Evolutionary conservation across 352 stramenopile genomes (phyloP).

Genomic region (Globisporangium paddicum): DNA sequence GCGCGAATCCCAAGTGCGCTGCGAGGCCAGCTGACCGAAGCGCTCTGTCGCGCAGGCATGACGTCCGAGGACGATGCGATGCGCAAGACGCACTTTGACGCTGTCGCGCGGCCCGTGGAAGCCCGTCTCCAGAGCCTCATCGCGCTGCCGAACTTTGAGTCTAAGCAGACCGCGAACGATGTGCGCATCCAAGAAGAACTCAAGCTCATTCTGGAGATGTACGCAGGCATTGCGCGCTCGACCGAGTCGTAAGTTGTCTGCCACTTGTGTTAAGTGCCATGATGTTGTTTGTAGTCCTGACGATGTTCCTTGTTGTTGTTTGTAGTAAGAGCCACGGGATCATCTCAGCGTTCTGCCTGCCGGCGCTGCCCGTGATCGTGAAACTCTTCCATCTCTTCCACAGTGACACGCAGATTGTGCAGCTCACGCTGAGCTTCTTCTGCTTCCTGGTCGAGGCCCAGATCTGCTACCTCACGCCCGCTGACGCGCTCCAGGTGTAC

Average conservation of each 20-base stretch:
- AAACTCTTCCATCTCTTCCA: slow-evolving; percentile 78
- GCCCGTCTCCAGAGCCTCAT: slow-evolving; percentile 51
- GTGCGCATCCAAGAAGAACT: slow-evolving; percentile 67
- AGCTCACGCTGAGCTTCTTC: slow-evolving; percentile 73
- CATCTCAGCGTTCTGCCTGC: slow-evolving; percentile 65
- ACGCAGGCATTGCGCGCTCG: slow-evolving; percentile 68
- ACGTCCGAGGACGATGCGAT: slow-evolving; percentile 39
- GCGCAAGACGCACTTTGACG: slow-evolving; percentile 46
- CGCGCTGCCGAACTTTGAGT: slow-evolving; percentile 45
- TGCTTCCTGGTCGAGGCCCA: slow-evolving; percentile 77
- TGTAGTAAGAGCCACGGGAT: slow-evolving; percentile 41
- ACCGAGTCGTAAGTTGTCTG: slow-evolving; percentile 52
- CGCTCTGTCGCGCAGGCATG: slow-evolving; percentile 72
- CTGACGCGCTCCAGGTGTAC: slow-evolving; percentile 71
- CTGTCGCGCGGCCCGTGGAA: slow-evolving; percentile 44
- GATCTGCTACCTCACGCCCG: slow-evolving; percentile 65
- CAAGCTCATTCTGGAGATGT: slow-evolving; percentile 75
- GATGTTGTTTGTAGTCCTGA: neutral
- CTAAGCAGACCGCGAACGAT: slow-evolving; percentile 58
- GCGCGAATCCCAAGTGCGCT: slow-evolving; percentile 52
- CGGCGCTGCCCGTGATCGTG: slow-evolving; percentile 66
- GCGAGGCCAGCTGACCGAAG: slow-evolving; percentile 61
- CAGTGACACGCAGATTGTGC: slow-evolving; percentile 62
- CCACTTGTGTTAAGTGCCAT: neutral
- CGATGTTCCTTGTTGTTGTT: neutral